Evolutionary conservation across 768 basidiomycete species (phyloP).

Genomic region (Paxillus involutus): DNA sequence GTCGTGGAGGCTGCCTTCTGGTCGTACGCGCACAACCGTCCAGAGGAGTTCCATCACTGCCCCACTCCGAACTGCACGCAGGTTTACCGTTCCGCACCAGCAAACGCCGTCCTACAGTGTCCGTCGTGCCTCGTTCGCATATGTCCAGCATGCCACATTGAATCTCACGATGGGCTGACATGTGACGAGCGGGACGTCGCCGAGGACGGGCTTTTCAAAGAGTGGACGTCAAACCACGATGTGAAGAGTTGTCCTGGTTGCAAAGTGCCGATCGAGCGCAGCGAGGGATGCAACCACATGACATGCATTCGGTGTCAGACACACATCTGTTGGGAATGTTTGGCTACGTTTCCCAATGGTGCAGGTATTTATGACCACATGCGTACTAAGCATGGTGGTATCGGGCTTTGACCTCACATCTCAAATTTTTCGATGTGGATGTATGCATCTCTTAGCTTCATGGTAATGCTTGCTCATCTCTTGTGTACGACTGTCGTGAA

Average conservation of each 20-base stretch:
- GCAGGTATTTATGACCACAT: slow-evolving; percentile 80
- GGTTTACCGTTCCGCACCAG: slow-evolving; percentile 59
- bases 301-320: slow-evolving; percentile 72
- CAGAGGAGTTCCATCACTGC: slow-evolving; percentile 69
- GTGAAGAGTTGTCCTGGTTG: slow-evolving; percentile 79
- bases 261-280: slow-evolving; percentile 66
- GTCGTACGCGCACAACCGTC: slow-evolving; percentile 56
- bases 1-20: slow-evolving; percentile 60
- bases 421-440: not conserved
- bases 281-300: slow-evolving; percentile 82
- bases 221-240: slow-evolving; percentile 62
- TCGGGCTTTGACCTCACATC: slow-evolving; percentile 37
- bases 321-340: slow-evolving; percentile 81
- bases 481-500: not conserved
- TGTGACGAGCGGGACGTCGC: slow-evolving; percentile 58
- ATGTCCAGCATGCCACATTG: slow-evolving; percentile 59
- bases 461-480: not conserved
- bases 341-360: slow-evolving; percentile 66
- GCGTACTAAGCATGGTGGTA: slow-evolving; percentile 64
- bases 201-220: slow-evolving; percentile 56
- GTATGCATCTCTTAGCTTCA: not conserved
- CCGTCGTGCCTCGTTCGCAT: slow-evolving; percentile 71
- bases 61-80: slow-evolving; percentile 79
- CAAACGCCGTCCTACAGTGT: slow-evolving; percentile 58
- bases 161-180: slow-evolving; percentile 64